Evolutionary conservation across 2,329 filamentous ascomycete species (phyloP), one percentile per base, ranked within the genome.

Genomic region (Trichoderma afroharzianum): DNA sequence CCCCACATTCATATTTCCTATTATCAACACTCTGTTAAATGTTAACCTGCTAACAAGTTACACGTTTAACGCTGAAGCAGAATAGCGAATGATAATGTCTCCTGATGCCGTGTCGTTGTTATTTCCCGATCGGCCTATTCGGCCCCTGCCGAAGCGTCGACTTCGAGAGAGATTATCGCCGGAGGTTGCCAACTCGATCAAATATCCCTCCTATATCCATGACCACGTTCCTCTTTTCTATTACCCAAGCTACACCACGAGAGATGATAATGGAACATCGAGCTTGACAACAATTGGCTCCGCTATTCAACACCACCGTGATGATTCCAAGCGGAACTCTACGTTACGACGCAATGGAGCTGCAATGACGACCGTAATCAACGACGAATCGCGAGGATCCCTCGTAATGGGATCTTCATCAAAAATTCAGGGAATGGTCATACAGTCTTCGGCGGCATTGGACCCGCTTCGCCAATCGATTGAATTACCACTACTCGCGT

Each of bases 111-210:
- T 90, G 74, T 96, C 94, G 72, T 90, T 92, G 72, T 86, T 93
- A 78, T 97, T 93, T 80, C 94, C 94, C 75, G 93, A 97, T 80
- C 91, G 96, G 81, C 92, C 95, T 73, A 99, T 99, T 80, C 92
- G 94, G 79, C 96, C 96, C 71, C 85, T 99, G 73, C 96, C 96
- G 57, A 96, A 93, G 83, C 92, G 94, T 78, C 92, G 93, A 74
- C 87, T 99, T 69, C 93, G 95, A 77, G 94, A 96, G 80, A 91
- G 93, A 71, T 86, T 99, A 67, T 95, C 95, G 36, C 91, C 93
- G 72, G 93, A 97, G 80, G 91, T 93, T 76, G 94, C 93, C 71
- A 91, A 92, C 68, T 89, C 91, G 33, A 96, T 98, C 76, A 87
- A 91, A 76, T 97, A 94, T 77, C 95, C 95, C 9, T 90, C 93